Conservation (phyloP, 345 rosid genomes). For the Eucalyptus tenuipes region DNA sequence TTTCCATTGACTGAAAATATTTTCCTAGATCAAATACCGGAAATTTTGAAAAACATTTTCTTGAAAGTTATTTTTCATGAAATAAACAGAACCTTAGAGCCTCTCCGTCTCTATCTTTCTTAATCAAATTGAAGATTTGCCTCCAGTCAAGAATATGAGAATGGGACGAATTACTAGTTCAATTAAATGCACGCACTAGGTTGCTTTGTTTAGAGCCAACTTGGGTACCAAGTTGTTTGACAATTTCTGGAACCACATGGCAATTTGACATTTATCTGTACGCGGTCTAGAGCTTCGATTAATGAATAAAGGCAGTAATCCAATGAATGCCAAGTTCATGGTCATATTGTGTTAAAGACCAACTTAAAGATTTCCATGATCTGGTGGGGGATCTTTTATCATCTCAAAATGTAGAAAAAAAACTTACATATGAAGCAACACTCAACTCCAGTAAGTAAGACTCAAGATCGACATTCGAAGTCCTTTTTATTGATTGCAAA, state of each 20-base stretch:
- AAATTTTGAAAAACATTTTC: no score
- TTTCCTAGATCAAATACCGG: fast-evolving
- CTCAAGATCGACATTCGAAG: background rate
- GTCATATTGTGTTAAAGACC: background rate
- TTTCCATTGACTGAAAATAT: fast-evolving
- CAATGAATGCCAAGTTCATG: background rate
- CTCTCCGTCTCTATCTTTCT: no score
- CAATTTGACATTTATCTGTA: background rate
- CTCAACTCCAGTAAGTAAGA: background rate
- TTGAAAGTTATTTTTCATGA: no score
- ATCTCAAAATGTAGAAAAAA: background rate
- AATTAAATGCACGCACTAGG: background rate
- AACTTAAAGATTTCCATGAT: background rate
- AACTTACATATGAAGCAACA: background rate
- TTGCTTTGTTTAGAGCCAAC: background rate
- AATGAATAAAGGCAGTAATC: background rate
- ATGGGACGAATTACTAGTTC: background rate
- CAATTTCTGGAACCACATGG: background rate
- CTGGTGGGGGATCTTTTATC: background rate
- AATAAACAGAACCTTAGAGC: no score
- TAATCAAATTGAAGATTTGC: background rate
- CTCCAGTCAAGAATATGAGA: background rate
- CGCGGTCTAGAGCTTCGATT: background rate
- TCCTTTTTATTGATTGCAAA: background rate
- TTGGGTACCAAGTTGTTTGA: background rate